Percentiles rank a stretch among this genome's conserved stretches.
Conservation (phyloP, 2,329 filamentous ascomycete genomes). For the Pseudocercospora macadamiae region DNA sequence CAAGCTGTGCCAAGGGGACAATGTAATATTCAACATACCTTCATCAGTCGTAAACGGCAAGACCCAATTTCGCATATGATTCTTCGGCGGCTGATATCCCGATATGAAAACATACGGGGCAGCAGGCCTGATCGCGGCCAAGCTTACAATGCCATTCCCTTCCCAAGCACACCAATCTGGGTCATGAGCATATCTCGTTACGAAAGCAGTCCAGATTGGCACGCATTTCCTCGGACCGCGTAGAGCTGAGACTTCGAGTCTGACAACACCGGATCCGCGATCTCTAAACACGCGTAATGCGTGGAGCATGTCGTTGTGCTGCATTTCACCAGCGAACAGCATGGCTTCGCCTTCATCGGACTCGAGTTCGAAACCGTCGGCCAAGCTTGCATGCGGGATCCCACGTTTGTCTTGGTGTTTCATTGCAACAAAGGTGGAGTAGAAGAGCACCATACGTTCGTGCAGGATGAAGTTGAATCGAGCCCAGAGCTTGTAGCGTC, state of each 20-base stretch:
- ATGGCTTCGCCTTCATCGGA: slow-evolving; percentile 44
- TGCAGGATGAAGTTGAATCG: slow-evolving; percentile 58
- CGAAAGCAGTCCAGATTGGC: slow-evolving; percentile 65
- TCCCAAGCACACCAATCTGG: slow-evolving; percentile 52
- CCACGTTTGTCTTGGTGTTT: slow-evolving; percentile 56
- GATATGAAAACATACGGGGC: slow-evolving; percentile 57
- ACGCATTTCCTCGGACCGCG: slow-evolving; percentile 56
- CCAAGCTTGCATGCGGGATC: slow-evolving; percentile 40
- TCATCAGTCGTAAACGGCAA: slow-evolving; percentile 32
- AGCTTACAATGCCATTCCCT: slow-evolving; percentile 39
- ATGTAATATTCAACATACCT: slow-evolving; percentile 23
- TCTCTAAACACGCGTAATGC: slow-evolving; percentile 60
- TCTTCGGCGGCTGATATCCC: slow-evolving; percentile 50
- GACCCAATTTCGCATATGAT: slow-evolving; percentile 26
- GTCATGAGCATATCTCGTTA: slow-evolving; percentile 48
- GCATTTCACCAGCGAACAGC: slow-evolving; percentile 56
- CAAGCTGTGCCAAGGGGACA: neutral
- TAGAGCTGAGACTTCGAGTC: slow-evolving; percentile 60
- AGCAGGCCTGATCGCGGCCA: slow-evolving; percentile 52
- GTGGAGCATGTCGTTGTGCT: slow-evolving; percentile 56
- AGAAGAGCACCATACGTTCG: slow-evolving; percentile 62
- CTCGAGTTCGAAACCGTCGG: slow-evolving; percentile 55
- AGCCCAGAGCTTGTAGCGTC: slow-evolving; percentile 55
- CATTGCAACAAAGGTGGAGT: slow-evolving; percentile 59
- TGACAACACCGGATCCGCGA: slow-evolving; percentile 52